Evolutionary conservation across 202 grass and related monocot species (phyloP).

Genomic region (Musa balbisiana): DNA sequence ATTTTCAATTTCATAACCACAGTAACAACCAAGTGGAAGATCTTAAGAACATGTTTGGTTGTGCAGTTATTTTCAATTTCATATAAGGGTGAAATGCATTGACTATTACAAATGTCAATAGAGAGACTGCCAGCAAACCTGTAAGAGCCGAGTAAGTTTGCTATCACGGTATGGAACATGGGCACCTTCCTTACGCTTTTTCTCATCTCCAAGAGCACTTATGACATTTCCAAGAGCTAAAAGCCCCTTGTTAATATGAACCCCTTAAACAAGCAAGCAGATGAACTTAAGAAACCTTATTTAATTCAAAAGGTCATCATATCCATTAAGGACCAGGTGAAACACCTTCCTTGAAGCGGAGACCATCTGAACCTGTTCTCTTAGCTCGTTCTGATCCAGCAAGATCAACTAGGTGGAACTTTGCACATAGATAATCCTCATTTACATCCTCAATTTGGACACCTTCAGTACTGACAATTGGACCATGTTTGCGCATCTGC

Average conservation of each 20-base stretch:
- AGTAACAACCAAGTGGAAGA: not conserved
- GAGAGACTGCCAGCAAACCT: not conserved
- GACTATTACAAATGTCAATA: not conserved
- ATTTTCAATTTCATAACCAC: not conserved
- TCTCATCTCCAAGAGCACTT: slow-evolving; percentile 23
- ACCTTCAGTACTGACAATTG: not conserved
- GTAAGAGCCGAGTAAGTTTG: slow-evolving; percentile 21
- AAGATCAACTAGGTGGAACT: slow-evolving; percentile 17
- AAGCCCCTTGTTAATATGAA: slow-evolving; percentile 26
- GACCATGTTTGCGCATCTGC: slow-evolving; percentile 17
- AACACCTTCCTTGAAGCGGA: slow-evolving; percentile 23
- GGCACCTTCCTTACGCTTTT: slow-evolving; percentile 20
- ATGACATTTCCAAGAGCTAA: slow-evolving; percentile 25
- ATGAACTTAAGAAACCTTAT: not conserved
- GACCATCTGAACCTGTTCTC: slow-evolving; percentile 15
- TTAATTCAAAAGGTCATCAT: not conserved
- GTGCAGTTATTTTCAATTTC: not conserved
- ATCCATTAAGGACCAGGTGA: not conserved
- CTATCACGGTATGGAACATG: slow-evolving; percentile 21
- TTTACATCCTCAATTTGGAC: slow-evolving; percentile 6
- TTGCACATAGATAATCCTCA: slow-evolving; percentile 13
- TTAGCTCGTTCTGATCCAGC: slow-evolving; percentile 23
- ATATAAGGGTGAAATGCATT: not conserved
- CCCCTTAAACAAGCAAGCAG: slow-evolving; percentile 2
- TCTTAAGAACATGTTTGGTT: not conserved